Conservation (phyloP, 768 basidiomycete genomes). For the Xanthoconium purpureum region DNA sequence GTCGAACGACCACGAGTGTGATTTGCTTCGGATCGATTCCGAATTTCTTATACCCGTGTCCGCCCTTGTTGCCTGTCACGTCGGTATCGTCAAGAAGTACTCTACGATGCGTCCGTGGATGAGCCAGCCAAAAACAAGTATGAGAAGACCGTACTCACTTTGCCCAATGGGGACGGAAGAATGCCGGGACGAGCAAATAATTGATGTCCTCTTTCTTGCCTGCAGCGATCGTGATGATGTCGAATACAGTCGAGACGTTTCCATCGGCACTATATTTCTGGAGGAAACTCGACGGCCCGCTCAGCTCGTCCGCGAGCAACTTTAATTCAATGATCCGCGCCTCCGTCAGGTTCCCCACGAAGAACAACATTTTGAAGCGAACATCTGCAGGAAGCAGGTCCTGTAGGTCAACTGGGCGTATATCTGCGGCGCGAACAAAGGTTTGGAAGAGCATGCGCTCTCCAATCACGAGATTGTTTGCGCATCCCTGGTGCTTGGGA, state of each 20-base stretch:
- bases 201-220: constrained; percentile 31
- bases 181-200: constrained; percentile 29
- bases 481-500: constrained; percentile 27
- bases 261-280: constrained; percentile 25
- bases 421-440: constrained; percentile 19
- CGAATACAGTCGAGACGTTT: constrained; percentile 7
- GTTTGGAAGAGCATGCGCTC: constrained; percentile 36
- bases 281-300: constrained; percentile 4
- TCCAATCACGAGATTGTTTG: constrained; percentile 34
- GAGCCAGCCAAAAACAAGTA: not conserved
- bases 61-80: constrained; percentile 6
- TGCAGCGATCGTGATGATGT: too few species aligned
- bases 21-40: constrained; percentile 25
- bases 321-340: constrained; percentile 19
- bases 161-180: constrained; percentile 36
- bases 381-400: constrained; percentile 18
- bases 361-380: too few species aligned
- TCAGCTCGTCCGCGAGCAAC: constrained; percentile 26
- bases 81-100: constrained; percentile 37
- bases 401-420: constrained; percentile 37
- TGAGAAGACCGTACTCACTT: constrained; percentile 30
- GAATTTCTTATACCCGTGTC: constrained; percentile 32
- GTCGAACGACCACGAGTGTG: constrained; percentile 28
- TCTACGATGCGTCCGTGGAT: constrained; percentile 17
- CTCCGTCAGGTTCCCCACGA: constrained; percentile 4